These are phyloP conservation scores for Nicotiana undulata DNA, from an alignment of 257 asterid species.

Conservation along the genomic window DNA sequence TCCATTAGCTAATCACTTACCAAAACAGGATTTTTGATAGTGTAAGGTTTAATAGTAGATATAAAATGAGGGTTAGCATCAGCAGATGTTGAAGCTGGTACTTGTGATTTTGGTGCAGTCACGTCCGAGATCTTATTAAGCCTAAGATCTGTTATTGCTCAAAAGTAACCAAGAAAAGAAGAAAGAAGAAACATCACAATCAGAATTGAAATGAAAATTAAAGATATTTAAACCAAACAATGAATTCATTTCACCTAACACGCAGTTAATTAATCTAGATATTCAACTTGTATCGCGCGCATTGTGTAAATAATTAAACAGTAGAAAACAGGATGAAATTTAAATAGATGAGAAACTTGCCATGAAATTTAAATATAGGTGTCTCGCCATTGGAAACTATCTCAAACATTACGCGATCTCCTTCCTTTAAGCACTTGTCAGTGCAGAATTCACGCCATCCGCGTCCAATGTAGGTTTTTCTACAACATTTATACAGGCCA, in stretches of 20 bases:
- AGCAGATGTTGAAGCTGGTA: not conserved
- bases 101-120: not conserved
- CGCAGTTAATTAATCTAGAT: no score
- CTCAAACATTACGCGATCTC: not conserved
- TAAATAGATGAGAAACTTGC: not conserved
- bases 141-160: not conserved
- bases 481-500: not conserved
- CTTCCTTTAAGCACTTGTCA: not conserved
- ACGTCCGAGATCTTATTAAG: not conserved
- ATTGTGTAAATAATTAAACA: not conserved
- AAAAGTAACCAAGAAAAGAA: not conserved
- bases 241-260: no score
- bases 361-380: not conserved
- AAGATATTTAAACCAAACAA: not conserved
- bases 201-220: not conserved
- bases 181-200: not conserved
- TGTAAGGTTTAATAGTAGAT: not conserved
- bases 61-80: slow-evolving; percentile 2
- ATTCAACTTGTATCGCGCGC: no score
- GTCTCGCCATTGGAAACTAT: not conserved
- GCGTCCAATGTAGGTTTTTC: not conserved
- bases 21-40: not conserved
- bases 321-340: not conserved
- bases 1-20: not conserved
- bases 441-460: not conserved